Conservation (phyloP, 2,329 filamentous ascomycete genomes). For the Hymenoscyphus scutula region DNA sequence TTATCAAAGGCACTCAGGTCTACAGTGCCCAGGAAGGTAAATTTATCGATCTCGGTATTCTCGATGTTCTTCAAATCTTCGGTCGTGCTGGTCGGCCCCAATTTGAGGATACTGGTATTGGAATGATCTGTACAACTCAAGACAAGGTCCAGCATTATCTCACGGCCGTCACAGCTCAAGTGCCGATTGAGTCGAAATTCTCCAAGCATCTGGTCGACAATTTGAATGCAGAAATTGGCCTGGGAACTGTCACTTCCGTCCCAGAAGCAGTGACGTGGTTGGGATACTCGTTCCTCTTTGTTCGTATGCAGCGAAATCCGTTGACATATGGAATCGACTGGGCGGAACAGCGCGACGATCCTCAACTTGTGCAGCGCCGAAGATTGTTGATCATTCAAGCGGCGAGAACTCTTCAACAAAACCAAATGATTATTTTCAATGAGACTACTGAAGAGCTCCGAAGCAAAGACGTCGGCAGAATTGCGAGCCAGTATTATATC, state of each 20-base stretch:
- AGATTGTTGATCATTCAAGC: conserved; percentile 86
- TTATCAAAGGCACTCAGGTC: conserved; percentile 97
- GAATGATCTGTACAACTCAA: conserved; percentile 96
- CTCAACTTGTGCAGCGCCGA: conserved; percentile 79
- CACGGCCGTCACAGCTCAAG: conserved; percentile 88
- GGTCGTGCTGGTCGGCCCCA: conserved; percentile 96
- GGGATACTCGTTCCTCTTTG: conserved; percentile 95
- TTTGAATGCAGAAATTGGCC: conserved; percentile 87
- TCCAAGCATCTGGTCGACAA: conserved; percentile 94
- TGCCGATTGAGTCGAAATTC: conserved; percentile 96
- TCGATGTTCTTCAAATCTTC: conserved; percentile 97
- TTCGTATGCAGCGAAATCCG: conserved; percentile 91
- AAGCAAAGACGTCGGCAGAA: conserved; percentile 92
- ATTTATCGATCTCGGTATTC: conserved; percentile 91
- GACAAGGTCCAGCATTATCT: conserved; percentile 91
- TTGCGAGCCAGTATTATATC: conserved; percentile 97
- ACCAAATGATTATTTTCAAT: conserved; percentile 99
- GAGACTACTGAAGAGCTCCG: conserved; percentile 89
- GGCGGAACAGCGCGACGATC: conserved; percentile 85
- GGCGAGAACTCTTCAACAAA: conserved; percentile 80
- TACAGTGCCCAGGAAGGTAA: conserved; percentile 97
- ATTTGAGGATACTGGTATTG: conserved; percentile 95
- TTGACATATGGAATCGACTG: conserved; percentile 94
- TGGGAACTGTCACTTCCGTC: conserved; percentile 94
- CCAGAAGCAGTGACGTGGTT: conserved; percentile 95